Base-by-base conservation (phyloP, 768 basidiomycete species). In the Russula ochroleuca region DNA sequence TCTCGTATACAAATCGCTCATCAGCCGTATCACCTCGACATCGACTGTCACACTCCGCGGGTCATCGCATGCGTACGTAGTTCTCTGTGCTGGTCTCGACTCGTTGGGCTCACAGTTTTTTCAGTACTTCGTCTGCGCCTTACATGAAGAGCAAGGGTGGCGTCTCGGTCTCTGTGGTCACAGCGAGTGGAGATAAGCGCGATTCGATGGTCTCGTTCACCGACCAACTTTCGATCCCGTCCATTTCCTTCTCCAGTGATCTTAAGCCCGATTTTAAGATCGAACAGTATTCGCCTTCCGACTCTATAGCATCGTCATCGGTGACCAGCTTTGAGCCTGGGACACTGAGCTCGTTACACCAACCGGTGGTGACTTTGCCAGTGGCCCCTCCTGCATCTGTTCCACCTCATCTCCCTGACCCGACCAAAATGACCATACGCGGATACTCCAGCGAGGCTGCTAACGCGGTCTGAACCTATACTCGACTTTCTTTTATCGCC, bases 1-100 rank as follows among this genome's bases (percentile, higher is more conserved):
- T 33, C 56, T 62, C n/a, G 69, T 64, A 1, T 70, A 69, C 57
- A 70, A 68, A 19, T 67, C 72, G 5, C 56, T 74, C 49, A 68
- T 69, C 65, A 71, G 71, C 64, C 62, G 69, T 31, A 28, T 28
- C 28, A 28, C 10, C 40, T 64, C 62, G 14, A 67, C 58, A 7
- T 37, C 63, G 3, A 47, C 53, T 11, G 41, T 47, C 63, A 64
- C 50, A 7, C 19, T 67, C 33, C 45, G 25, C 1, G 56, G 56
- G 4, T 67, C 65, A 7, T 59, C 65, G 2, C 21, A 58, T 33
- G 53, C 5, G 65, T 67, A 60, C 35, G 65, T 55, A 8, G 2
- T 17, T 28, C 31, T 31, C 11, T 23, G 2, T 10, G 8, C n/a
- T 41, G 8, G 33, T 21, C 35, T 38, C 28, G 50, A 31, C 10